Percentiles rank a stretch among this genome's conserved stretches.
These are phyloP conservation scores for Colletotrichum australisinense DNA, from an alignment of 2,329 filamentous ascomycete genomes.

Conservation along the genomic window DNA sequence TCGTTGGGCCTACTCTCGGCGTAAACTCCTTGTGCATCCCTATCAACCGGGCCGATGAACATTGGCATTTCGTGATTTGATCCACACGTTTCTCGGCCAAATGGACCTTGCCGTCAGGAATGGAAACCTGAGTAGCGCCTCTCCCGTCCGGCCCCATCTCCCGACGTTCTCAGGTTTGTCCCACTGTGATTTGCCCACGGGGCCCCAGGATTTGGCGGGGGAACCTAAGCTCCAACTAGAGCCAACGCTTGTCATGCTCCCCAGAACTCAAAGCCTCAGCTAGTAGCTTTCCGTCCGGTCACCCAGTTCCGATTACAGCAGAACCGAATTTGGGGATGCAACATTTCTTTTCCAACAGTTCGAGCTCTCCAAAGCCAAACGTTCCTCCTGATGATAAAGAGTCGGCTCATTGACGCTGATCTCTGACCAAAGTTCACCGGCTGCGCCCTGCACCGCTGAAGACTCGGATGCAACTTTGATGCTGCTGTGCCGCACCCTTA, in stretches of 20 bases:
- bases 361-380: background rate
- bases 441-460: background rate
- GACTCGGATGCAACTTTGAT: background rate
- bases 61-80: background rate
- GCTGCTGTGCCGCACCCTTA: background rate
- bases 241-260: background rate
- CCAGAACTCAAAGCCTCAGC: constrained; percentile 5
- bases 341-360: background rate
- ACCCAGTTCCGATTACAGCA: background rate
- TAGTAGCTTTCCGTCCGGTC: background rate
- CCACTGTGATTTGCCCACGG: background rate
- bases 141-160: constrained; percentile 27
- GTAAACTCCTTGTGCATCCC: background rate
- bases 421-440: background rate
- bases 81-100: background rate
- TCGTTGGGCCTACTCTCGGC: background rate
- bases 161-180: background rate
- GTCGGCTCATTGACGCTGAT: background rate
- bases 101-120: background rate
- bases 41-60: background rate
- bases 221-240: background rate
- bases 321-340: background rate
- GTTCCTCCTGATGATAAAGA: background rate
- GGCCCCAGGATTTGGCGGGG: background rate
- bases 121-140: background rate